Conservation (phyloP, 2,329 filamentous ascomycete species). For the Diaporthe citriasiana region DNA sequence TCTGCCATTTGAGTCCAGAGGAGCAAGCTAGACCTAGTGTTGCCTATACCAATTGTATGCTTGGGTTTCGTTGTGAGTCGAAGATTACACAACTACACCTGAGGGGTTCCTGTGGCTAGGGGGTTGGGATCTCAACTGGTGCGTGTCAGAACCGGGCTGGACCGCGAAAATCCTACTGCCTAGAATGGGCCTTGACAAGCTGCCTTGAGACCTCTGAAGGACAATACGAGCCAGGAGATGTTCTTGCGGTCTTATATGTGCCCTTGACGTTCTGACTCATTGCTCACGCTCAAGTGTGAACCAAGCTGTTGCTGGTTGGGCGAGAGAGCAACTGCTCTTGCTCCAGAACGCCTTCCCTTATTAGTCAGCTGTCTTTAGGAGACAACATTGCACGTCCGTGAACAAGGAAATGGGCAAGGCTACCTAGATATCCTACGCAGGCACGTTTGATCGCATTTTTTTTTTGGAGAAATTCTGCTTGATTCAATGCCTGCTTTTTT, state of each 20-base stretch:
- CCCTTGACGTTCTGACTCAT: conserved; percentile 6
- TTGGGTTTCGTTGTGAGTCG: not conserved
- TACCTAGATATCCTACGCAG: not conserved
- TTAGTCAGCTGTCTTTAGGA: not conserved
- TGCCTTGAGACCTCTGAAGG: not conserved
- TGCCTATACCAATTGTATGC: not conserved
- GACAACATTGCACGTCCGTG: not conserved
- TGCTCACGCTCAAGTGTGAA: not conserved
- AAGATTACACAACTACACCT: not conserved
- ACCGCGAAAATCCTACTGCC: not conserved
- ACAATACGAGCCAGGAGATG: not conserved
- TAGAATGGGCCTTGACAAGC: not conserved
- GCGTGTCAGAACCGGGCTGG: not conserved
- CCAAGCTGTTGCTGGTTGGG: not conserved
- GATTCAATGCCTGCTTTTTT: too few species aligned
- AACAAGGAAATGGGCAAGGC: too few species aligned
- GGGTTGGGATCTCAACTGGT: not conserved
- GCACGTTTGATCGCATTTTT: not conserved
- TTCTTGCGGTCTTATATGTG: not conserved
- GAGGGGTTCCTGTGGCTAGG: not conserved
- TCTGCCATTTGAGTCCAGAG: not conserved
- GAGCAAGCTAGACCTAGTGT: rapidly evolving
- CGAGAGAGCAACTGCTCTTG: not conserved
- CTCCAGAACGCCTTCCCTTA: not conserved
- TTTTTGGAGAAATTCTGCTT: not conserved